Base-by-base conservation (phyloP, 164 flowering plant genomes). In the Platanus orientalis region DNA sequence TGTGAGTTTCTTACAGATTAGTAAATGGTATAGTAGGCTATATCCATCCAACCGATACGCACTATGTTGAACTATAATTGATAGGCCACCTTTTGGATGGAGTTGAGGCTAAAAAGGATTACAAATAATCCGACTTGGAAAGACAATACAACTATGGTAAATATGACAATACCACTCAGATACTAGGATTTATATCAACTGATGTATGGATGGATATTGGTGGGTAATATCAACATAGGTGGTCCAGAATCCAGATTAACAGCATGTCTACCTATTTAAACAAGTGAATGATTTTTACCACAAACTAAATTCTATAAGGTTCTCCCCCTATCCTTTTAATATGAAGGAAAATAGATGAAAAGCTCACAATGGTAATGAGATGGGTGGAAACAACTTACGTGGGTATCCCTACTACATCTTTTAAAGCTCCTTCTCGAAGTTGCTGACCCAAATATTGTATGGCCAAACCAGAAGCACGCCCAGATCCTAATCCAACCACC, bases 401-500 rank as follows among this genome's bases (percentile, higher is more conserved):
- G 53, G 92, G 85, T 68, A 86, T 61, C 42, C 85, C 92, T 42
- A 74, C 65, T 14, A 86, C 66, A 75, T 86, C 77, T 60, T 77
- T 74, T n/a, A 84, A 57, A 51, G 67, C 66, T 49, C 87, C 87
- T 12, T 73, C 68, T 63, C 80, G 77, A 60, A 86, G 80, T 69
- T 82, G 79, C 29, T 54, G 80, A 57, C 89, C 86, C 76, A 86
- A 58, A 78, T 86, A 78, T 21, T 80, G 77, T 45, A 84, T 83
- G 25, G 83, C 81, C 79, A 86, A 58, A 10, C 39, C 69, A 51
- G 87, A 86, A 71, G 89, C 89, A 29, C 62, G 69, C 19, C 92
- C 92, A 64, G 84, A 75, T 45, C 87, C 89, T 68, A 86, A 72
- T 9, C 92, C 92, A 58, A 84, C 52, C 61, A 79, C 80, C 89